These are phyloP conservation scores for Globisporangium perplexum DNA, from an alignment of 352 stramenopile genomes.

Conservation along the genomic window DNA sequence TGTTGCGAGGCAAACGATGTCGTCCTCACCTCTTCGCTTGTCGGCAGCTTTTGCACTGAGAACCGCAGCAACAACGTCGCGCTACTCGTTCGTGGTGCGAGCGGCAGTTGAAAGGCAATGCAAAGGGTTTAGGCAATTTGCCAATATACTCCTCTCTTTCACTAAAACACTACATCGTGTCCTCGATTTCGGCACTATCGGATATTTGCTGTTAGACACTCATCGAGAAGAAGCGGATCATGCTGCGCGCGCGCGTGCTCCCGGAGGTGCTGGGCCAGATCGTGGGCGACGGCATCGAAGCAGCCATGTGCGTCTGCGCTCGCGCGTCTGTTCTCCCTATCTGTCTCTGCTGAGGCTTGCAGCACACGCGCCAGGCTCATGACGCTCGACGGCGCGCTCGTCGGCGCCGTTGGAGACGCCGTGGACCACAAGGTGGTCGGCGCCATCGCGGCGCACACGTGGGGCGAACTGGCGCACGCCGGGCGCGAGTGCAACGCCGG, in stretches of 20 bases:
- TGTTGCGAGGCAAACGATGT: too few species aligned
- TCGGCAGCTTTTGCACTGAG: too few species aligned
- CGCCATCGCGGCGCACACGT: conserved; percentile 80
- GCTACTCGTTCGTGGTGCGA: too few species aligned
- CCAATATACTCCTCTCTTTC: too few species aligned
- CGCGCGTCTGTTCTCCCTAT: too few species aligned
- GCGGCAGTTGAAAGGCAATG: too few species aligned
- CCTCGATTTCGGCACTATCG: too few species aligned
- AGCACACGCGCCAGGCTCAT: conserved; percentile 45
- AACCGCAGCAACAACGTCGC: too few species aligned
- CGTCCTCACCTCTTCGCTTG: too few species aligned
- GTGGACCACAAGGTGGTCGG: conserved; percentile 84
- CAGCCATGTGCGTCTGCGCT: conserved; percentile 69
- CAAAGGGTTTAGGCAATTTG: too few species aligned
- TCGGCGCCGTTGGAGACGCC: conserved; percentile 60
- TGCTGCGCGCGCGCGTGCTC: conserved; percentile 77
- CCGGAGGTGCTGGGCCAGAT: conserved; percentile 77
- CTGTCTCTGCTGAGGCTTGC: neutral
- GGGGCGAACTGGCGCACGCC: conserved; percentile 75
- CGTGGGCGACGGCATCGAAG: conserved; percentile 63
- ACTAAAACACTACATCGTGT: too few species aligned
- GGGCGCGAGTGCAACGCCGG: conserved; percentile 59
- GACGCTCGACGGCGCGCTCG: conserved; percentile 81
- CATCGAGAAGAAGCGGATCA: conserved; percentile 9
- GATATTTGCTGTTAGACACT: neutral